Percentiles rank a stretch among this genome's conserved stretches.
These are phyloP conservation scores for Triticum urartu DNA, from an alignment of 176 grass and related monocot genomes.

Conservation along the genomic window DNA sequence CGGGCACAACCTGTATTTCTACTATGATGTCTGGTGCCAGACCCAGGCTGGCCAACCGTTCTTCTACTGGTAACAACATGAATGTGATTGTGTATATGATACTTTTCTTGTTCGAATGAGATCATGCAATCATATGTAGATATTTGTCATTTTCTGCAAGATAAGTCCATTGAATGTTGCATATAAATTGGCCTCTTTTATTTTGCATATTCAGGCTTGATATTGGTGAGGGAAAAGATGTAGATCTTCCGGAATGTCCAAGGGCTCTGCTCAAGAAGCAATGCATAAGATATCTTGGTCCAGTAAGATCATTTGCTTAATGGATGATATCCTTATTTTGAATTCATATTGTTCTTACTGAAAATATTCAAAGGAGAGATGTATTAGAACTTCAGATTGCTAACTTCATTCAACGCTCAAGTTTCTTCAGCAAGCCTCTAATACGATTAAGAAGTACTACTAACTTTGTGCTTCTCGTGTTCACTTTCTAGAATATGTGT, in stretches of 20 bases:
- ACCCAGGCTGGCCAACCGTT: constrained; percentile 85
- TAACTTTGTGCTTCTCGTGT: background rate
- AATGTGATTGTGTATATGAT: background rate
- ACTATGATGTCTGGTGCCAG: constrained; percentile 77
- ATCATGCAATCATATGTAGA: background rate
- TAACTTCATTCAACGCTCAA: background rate
- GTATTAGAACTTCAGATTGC: background rate
- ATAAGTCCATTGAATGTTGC: background rate
- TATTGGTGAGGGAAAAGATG: constrained; percentile 80
- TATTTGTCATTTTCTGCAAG: background rate
- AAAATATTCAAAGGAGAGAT: background rate
- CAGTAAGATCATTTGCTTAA: constrained; percentile 56
- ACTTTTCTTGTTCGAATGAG: background rate
- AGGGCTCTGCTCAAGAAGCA: constrained; percentile 64
- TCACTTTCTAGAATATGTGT: background rate
- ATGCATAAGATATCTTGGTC: constrained; percentile 89
- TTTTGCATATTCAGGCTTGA: constrained; percentile 60
- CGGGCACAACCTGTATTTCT: constrained; percentile 90
- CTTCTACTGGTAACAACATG: constrained; percentile 86
- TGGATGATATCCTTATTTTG: background rate
- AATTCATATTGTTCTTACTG: background rate
- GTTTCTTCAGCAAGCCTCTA: background rate
- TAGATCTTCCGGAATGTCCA: constrained; percentile 68
- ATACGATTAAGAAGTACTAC: background rate
- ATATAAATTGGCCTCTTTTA: background rate